Conservation (phyloP, 2,329 filamentous ascomycete genomes). For the Cyphellophora europaea region DNA sequence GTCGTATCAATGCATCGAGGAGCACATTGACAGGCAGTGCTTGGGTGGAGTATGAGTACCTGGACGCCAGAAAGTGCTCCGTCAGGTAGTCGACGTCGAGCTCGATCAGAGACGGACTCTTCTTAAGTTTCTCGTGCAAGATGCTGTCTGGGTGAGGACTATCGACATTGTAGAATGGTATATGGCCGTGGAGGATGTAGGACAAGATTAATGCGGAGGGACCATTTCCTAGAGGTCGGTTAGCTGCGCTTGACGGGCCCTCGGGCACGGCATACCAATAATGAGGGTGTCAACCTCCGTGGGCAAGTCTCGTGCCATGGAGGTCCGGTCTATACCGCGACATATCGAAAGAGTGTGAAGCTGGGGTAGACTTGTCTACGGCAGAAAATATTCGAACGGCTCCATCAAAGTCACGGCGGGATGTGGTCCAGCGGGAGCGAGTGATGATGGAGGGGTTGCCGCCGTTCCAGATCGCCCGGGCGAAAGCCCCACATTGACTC, state of each 20-base stretch:
- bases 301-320: conserved; percentile 16
- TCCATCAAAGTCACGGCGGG: too few species aligned
- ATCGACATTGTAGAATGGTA: conserved; percentile 44
- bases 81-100: conserved; percentile 40
- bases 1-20: conserved; percentile 49
- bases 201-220: conserved; percentile 54
- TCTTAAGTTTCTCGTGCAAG: conserved; percentile 45
- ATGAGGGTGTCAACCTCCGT: conserved; percentile 22
- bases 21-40: conserved; percentile 43
- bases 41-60: background rate
- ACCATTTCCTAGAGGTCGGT: conserved; percentile 42
- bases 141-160: conserved; percentile 48
- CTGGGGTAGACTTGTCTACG: too few species aligned
- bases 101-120: conserved; percentile 37
- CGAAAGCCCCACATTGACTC: too few species aligned
- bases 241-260: background rate
- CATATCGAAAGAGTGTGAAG: too few species aligned
- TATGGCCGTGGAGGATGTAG: conserved; percentile 53
- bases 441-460: too few species aligned
- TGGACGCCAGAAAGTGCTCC: conserved; percentile 46
- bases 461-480: too few species aligned
- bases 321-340: too few species aligned
- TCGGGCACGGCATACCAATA: conserved; percentile 18
- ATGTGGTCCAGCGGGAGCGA: too few species aligned
- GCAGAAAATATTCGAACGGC: too few species aligned